Base-by-base conservation (phyloP, 1,284 basidiomycete genomes). In the Apiotrichum akiyoshidainum region DNA sequence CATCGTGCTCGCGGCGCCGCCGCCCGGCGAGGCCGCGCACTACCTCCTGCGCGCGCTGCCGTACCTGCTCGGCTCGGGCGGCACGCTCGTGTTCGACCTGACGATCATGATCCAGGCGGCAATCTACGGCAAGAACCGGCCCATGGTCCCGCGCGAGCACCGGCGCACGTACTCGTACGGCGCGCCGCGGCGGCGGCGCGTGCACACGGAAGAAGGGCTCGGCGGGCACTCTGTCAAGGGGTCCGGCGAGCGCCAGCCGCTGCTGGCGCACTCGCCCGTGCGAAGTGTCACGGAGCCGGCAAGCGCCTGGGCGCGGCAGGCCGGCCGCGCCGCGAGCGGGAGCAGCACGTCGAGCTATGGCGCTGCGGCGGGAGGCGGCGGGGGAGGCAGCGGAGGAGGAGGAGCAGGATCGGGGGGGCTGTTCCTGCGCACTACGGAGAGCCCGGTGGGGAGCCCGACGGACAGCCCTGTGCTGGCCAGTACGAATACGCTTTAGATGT, bases 11-110 rank as follows among this genome's bases (percentile, higher is more conserved):
- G 72, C 74, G 49, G 75, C 77, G 1, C 60, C 69, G 12, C 66
- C 67, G 2, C 45, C 63, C 9, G 61, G 48, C 16, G 68, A 75
- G 53, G 58, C 63, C 7, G 60, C 57, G 14, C 71, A 74, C 55
- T 75, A 78, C 54, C 67, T 78, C 21, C 63, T 77, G 21, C 74
- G 77, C 52, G 71, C 77, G 0, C 60, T 78, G 17, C 77, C 77
- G 63, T 94, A 92, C 71, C 81, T 95, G 0, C 79, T 94, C 2
- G 91, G 91, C 13, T 92, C 89, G 57, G 90, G 84, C 40, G 92
- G 92, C 3, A 95, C 92, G 0, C 84, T 95, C 33, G 76, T 91
- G 64, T 96, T 95, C 73, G 92, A 96, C 72, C 79, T 95, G 50
- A 88, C 88, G 5, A 95, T 96, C 69, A 83, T 89, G 65, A 69